These are phyloP conservation scores for Lentinus polychrous DNA, from an alignment of 1,284 basidiomycete genomes.

Conservation along the genomic window DNA sequence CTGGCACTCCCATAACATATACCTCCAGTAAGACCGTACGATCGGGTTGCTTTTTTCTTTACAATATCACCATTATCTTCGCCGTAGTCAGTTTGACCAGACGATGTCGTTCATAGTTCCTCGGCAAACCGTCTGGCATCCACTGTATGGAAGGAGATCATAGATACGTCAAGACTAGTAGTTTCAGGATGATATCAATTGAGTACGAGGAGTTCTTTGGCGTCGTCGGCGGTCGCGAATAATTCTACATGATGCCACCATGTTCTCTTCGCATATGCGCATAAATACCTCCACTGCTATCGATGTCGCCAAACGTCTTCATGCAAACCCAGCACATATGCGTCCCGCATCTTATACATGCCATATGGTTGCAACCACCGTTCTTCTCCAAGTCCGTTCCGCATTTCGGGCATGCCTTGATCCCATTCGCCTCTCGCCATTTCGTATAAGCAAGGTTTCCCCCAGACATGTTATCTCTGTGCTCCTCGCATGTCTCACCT, in stretches of 20 bases:
- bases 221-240: no score
- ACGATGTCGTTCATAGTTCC: no score
- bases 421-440: slow-evolving; percentile 52
- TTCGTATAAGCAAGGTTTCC: slow-evolving; percentile 40
- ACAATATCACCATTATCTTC: no score
- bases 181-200: no score
- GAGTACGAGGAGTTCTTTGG: no score
- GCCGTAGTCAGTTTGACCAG: no score
- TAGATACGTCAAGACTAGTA: no score
- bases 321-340: slow-evolving; percentile 76
- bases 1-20: no score
- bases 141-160: no score
- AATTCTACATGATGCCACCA: slow-evolving; percentile 34
- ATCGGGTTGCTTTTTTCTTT: no score
- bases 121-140: no score
- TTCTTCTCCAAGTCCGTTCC: slow-evolving; percentile 57
- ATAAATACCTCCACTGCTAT: slow-evolving; percentile 45
- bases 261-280: slow-evolving; percentile 48
- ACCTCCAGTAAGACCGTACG: no score
- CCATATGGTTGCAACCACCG: slow-evolving; percentile 75
- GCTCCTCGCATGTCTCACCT: slow-evolving; percentile 50
- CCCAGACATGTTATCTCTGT: slow-evolving; percentile 36
- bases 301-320: slow-evolving; percentile 44
- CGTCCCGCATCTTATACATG: slow-evolving; percentile 58
- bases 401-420: slow-evolving; percentile 68